Conservation (phyloP, 768 basidiomycete genomes). For the Naganishia antarctica region DNA sequence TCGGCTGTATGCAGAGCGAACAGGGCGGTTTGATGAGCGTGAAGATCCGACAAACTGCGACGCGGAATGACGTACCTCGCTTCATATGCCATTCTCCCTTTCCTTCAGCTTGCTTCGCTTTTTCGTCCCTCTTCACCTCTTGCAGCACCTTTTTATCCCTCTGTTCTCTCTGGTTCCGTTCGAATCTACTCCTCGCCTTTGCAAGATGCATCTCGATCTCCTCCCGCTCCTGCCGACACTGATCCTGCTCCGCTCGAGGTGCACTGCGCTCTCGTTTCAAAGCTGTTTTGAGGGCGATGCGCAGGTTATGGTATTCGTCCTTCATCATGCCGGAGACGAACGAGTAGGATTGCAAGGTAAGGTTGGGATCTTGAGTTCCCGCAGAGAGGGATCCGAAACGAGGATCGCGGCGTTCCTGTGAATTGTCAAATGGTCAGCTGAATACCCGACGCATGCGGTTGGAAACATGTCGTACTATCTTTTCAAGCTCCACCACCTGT, state of each 20-base stretch:
- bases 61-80: conserved; percentile 55
- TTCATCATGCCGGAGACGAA: conserved; percentile 67
- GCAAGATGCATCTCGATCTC: conserved; percentile 70
- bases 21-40: background rate
- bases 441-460: background rate
- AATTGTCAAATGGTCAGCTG: background rate
- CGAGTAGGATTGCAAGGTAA: conserved; percentile 65
- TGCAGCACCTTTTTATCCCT: conserved; percentile 66
- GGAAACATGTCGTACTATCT: conserved; percentile 55
- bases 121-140: conserved; percentile 58
- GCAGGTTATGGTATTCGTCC: conserved; percentile 63
- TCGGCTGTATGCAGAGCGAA: conserved; percentile 56
- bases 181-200: conserved; percentile 69
- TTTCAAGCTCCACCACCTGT: conserved; percentile 63
- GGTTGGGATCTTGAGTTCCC: conserved; percentile 60
- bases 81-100: conserved; percentile 86
- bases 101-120: conserved; percentile 64
- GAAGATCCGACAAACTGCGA: background rate
- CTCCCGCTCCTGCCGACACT: conserved; percentile 64
- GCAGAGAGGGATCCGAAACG: conserved; percentile 70
- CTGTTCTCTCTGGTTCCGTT: conserved; percentile 64
- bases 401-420: conserved; percentile 75
- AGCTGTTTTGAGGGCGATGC: conserved; percentile 64
- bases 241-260: conserved; percentile 47
- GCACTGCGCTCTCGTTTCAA: conserved; percentile 53